These are phyloP conservation scores for Daphne laureola DNA, from an alignment of 441 rosid species.

Conservation along the genomic window DNA sequence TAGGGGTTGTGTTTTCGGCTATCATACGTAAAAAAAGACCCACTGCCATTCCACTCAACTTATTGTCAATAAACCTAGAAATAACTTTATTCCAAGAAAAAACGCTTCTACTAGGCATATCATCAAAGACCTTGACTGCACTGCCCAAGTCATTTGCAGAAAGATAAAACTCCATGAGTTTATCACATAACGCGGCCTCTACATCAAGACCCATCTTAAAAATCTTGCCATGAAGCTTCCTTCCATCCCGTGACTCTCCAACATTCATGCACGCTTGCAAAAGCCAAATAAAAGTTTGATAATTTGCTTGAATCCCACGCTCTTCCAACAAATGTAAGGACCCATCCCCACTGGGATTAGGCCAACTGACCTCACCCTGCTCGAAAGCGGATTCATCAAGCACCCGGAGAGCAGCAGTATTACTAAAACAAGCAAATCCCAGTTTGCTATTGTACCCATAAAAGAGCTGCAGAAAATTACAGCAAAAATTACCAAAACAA, in stretches of 20 bases:
- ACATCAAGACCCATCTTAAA: constrained; percentile 46
- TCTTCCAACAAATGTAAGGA: constrained; percentile 33
- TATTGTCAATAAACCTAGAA: constrained; percentile 32
- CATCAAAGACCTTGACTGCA: constrained; percentile 57
- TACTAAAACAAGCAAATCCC: constrained; percentile 19
- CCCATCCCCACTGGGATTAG: constrained; percentile 22
- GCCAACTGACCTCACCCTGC: constrained; percentile 22
- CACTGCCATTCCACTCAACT: constrained; percentile 25
- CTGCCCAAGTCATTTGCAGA: constrained; percentile 32
- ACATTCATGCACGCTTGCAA: constrained; percentile 41
- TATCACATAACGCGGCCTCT: constrained; percentile 31
- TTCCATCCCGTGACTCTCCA: constrained; percentile 37
- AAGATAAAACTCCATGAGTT: constrained; percentile 39
- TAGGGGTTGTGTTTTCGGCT: constrained; percentile 31
- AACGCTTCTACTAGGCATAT: constrained; percentile 47
- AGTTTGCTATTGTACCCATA: constrained; percentile 23
- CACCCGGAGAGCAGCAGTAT: constrained; percentile 20
- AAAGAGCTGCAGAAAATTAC: constrained; percentile 24
- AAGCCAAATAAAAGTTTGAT: constrained; percentile 48
- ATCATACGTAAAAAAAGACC: constrained; percentile 36
- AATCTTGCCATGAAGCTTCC: constrained; percentile 53
- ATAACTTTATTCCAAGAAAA: constrained; percentile 54
- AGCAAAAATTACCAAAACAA: not conserved
- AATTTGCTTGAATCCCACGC: constrained; percentile 38
- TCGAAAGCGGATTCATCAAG: constrained; percentile 26